Percentiles rank a stretch among this genome's conserved stretches.
Evolutionary conservation across 1,139 yeast species (phyloP).

Genomic region (Debaryomycetaceae sp.): DNA sequence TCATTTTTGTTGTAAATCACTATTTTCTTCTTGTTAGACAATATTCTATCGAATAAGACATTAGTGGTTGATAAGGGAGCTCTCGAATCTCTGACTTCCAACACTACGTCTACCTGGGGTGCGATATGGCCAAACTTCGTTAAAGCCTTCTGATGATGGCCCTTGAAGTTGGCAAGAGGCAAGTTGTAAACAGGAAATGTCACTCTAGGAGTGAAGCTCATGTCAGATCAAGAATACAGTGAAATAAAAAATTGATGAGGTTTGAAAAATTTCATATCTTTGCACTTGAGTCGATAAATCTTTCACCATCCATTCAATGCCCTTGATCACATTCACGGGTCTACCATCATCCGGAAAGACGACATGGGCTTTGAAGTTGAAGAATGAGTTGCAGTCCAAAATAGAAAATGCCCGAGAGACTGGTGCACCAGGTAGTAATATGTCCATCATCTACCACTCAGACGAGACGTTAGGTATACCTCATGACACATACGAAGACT

Average conservation of each 20-base stretch:
- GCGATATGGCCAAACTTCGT: conserved; percentile 65
- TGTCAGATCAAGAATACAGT: conserved; percentile 11
- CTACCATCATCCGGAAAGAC: conserved; percentile 85
- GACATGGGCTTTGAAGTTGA: conserved; percentile 60
- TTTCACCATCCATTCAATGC: conserved; percentile 49
- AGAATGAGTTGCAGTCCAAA: conserved; percentile 42
- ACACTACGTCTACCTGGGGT: conserved; percentile 74
- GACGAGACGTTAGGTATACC: conserved; percentile 76
- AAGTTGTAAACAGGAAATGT: conserved; percentile 68
- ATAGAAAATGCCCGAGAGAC: conserved; percentile 36
- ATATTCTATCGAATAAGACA: conserved; percentile 67
- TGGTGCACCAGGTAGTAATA: conserved; percentile 47
- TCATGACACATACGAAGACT: conserved; percentile 64
- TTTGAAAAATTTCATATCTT: neutral
- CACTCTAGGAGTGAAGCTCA: conserved; percentile 43
- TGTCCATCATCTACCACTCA: conserved; percentile 63
- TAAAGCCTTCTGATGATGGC: conserved; percentile 85
- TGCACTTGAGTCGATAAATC: neutral
- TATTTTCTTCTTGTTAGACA: conserved; percentile 56
- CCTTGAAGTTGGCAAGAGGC: conserved; percentile 77
- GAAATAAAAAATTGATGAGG: neutral
- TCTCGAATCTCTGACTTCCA: conserved; percentile 84
- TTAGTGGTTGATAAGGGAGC: conserved; percentile 87
- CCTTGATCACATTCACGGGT: conserved; percentile 79
- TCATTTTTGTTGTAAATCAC: conserved; percentile 72